Conservation (phyloP, 148 eudicot species). For the Chenopodium suecicum region DNA sequence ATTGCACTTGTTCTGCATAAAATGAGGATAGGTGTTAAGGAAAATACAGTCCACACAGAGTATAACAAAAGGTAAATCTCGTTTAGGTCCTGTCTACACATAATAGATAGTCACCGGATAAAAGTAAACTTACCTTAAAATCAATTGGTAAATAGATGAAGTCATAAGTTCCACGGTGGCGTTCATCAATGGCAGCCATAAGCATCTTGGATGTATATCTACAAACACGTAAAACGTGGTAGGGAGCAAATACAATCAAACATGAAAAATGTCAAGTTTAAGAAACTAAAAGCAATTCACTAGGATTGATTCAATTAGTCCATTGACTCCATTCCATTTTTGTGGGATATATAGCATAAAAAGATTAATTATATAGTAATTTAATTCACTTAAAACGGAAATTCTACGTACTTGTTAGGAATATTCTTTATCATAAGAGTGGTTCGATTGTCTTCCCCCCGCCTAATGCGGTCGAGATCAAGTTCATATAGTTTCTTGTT, state of each 20-base stretch:
- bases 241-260: background rate
- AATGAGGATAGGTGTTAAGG: slow-evolving; percentile 20
- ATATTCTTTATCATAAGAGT: slow-evolving; percentile 93
- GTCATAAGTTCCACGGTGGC: slow-evolving; percentile 81
- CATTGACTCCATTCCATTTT: background rate
- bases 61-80: background rate
- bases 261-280: background rate
- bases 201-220: slow-evolving; percentile 98
- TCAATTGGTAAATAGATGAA: slow-evolving; percentile 87
- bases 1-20: slow-evolving; percentile 87
- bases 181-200: slow-evolving; percentile 86
- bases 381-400: slow-evolving; percentile 8
- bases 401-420: slow-evolving; percentile 80
- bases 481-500: slow-evolving; percentile 83
- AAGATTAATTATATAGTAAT: background rate
- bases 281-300: background rate
- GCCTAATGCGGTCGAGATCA: slow-evolving; percentile 66
- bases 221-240: slow-evolving; percentile 1
- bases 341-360: background rate
- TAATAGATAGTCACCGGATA: background rate
- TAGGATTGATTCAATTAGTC: background rate
- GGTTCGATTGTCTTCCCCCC: slow-evolving; percentile 79
- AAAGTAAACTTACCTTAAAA: slow-evolving; percentile 66
- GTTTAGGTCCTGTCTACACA: background rate
- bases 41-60: background rate